Evolutionary conservation across 1,284 basidiomycete species (phyloP).

Genomic region (Cystobasidium slooffiae): DNA sequence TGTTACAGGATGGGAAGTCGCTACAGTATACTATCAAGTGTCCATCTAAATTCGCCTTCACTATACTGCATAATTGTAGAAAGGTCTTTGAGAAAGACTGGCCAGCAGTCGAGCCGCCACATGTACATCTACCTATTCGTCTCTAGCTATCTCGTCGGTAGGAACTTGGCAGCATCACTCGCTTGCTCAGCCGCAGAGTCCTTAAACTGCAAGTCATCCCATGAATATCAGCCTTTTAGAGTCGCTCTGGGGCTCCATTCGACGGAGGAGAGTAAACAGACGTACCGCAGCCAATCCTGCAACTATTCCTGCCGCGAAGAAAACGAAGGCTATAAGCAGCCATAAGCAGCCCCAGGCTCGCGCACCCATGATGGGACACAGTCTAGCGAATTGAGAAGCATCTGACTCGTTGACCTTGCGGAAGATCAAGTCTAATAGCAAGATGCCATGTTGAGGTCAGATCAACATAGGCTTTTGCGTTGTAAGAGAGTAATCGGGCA

Average conservation of each 20-base stretch:
- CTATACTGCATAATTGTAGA: no score
- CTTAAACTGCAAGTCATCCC: conserved; percentile 71
- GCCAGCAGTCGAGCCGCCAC: no score
- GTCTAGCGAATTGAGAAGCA: conserved; percentile 82
- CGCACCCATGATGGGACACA: conserved; percentile 61
- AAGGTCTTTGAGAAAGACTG: no score
- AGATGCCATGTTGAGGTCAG: no score
- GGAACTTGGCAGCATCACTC: conserved; percentile 40
- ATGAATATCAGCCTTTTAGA: neutral
- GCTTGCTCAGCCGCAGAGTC: conserved; percentile 55
- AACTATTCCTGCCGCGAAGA: conserved; percentile 80
- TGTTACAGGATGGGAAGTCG: neutral
- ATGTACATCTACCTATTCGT: no score
- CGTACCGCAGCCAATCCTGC: conserved; percentile 58
- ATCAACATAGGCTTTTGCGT: no score
- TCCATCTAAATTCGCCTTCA: no score
- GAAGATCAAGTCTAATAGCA: conserved; percentile 48
- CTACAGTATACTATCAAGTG: neutral
- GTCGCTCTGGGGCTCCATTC: neutral
- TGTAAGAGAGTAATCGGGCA: no score
- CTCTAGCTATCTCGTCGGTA: conserved; percentile 47
- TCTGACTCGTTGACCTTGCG: conserved; percentile 91
- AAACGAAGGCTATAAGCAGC: conserved; percentile 78
- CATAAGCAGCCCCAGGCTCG: conserved; percentile 73
- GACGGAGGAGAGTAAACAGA: neutral